phyloP scores from a whole-genome alignment of 441 rosid species.

The Jatropha podagrica region DNA sequence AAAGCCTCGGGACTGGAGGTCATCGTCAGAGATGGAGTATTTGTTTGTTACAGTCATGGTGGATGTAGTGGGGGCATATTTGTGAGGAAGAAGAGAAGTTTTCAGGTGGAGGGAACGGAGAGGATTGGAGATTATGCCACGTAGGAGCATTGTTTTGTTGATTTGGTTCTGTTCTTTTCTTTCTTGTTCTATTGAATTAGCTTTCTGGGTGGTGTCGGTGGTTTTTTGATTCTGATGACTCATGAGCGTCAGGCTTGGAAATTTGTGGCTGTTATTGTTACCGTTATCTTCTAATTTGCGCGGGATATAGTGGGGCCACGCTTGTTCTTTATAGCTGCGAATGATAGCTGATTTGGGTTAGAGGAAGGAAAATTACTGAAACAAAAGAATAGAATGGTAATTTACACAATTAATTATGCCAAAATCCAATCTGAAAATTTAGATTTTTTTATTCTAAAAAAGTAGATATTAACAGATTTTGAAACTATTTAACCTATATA shows the following conservation, averaged over 20 bases:
- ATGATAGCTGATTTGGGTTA: too few species aligned
- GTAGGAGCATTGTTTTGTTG: constrained; percentile 42
- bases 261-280: constrained; percentile 4
- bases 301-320: constrained; percentile 1
- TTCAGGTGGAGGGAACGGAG: constrained; percentile 30
- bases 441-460: too few species aligned
- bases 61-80: constrained; percentile 21
- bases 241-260: not conserved
- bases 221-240: not conserved
- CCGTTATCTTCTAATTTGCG: constrained; percentile 14
- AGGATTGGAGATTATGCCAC: constrained; percentile 51
- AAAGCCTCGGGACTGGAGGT: constrained; percentile 69
- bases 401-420: too few species aligned
- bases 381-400: too few species aligned
- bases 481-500: not conserved
- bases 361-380: too few species aligned
- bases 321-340: not conserved
- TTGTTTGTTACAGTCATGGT: constrained; percentile 25
- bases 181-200: not conserved
- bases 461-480: too few species aligned
- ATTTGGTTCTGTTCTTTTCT: not conserved
- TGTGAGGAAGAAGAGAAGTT: constrained; percentile 10
- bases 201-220: not conserved
- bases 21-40: constrained; percentile 62
- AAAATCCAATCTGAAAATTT: too few species aligned